Evolutionary conservation across 2,329 filamentous ascomycete genomes (phyloP).

Genomic region (Diaporthe citri): DNA sequence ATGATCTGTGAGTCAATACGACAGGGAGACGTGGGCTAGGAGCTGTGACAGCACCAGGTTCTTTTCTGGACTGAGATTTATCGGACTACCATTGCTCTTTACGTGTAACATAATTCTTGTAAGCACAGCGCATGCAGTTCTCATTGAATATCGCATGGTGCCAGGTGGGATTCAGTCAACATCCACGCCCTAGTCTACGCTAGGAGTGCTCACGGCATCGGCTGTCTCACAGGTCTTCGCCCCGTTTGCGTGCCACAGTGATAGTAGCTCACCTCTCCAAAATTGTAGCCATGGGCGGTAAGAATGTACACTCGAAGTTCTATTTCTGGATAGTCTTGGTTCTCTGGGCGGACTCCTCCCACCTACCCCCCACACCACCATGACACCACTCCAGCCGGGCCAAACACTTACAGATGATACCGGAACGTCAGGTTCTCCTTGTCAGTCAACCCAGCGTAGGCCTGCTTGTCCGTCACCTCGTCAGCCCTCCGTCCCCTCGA

Average conservation of each 20-base stretch:
- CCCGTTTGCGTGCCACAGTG: too few species aligned
- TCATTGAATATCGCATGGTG: not conserved
- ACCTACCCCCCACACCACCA: too few species aligned
- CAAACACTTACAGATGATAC: conserved; percentile 5
- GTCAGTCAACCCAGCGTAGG: conserved; percentile 14
- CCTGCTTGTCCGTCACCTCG: conserved; percentile 21
- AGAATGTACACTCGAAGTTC: not conserved
- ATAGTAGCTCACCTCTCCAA: too few species aligned
- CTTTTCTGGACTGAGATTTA: too few species aligned
- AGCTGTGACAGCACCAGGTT: not conserved
- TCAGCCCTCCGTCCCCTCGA: not conserved
- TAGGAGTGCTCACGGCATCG: not conserved
- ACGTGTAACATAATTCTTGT: too few species aligned
- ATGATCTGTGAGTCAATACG: not conserved
- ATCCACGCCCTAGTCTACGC: not conserved
- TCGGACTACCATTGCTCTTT: not conserved
- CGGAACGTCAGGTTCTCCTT: conserved; percentile 11
- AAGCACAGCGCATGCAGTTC: not conserved
- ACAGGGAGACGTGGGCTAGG: not conserved
- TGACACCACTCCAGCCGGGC: not conserved
- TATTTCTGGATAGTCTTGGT: not conserved
- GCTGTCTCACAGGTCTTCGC: not conserved
- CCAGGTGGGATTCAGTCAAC: not conserved
- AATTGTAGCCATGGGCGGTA: not conserved
- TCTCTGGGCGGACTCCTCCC: not conserved